A percentile compares a stretch with the other conserved stretches of the same genome.
Conservation (phyloP, 2,329 filamentous ascomycete species). For the Hypoxylon sp. region DNA sequence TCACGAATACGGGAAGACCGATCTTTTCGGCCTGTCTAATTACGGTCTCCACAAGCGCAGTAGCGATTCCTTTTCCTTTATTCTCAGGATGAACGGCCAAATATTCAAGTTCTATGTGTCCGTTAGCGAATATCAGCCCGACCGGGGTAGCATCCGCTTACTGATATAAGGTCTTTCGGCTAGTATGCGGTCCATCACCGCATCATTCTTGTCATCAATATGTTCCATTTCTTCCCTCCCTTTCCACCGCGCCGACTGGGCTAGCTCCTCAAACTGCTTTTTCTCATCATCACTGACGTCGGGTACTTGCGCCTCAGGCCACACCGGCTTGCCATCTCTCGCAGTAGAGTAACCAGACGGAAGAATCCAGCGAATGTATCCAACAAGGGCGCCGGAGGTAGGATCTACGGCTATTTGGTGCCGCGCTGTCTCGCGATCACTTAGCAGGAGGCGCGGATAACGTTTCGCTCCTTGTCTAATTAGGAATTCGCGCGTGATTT, state of each 20-base stretch:
- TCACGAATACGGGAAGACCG: constrained; percentile 48
- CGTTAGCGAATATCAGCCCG: constrained; percentile 1
- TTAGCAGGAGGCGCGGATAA: constrained; percentile 22
- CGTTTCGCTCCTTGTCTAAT: constrained; percentile 31
- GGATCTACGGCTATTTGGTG: constrained; percentile 39
- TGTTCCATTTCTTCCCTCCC: constrained; percentile 16
- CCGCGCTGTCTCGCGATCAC: constrained; percentile 18
- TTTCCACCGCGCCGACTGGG: constrained; percentile 17
- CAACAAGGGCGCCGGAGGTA: constrained; percentile 19
- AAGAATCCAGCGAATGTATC: constrained; percentile 34
- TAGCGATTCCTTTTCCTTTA: constrained; percentile 50
- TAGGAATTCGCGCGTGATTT: constrained; percentile 20
- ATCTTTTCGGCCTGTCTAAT: constrained; percentile 47
- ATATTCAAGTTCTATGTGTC: constrained; percentile 47
- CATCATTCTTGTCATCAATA: constrained; percentile 25
- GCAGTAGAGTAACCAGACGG: not conserved
- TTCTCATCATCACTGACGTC: constrained; percentile 7
- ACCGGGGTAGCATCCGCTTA: not conserved
- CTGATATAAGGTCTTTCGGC: constrained; percentile 27
- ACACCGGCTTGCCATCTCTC: constrained; percentile 6
- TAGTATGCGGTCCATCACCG: constrained; percentile 24
- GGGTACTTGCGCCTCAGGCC: constrained; percentile 15
- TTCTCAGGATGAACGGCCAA: constrained; percentile 53
- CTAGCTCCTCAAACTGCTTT: constrained; percentile 10
- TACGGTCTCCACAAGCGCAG: constrained; percentile 48